Evolutionary conservation across 768 basidiomycete genomes (phyloP), one percentile per base, ranked within the genome.

Genomic region (Boletus rufocinnamomeus): DNA sequence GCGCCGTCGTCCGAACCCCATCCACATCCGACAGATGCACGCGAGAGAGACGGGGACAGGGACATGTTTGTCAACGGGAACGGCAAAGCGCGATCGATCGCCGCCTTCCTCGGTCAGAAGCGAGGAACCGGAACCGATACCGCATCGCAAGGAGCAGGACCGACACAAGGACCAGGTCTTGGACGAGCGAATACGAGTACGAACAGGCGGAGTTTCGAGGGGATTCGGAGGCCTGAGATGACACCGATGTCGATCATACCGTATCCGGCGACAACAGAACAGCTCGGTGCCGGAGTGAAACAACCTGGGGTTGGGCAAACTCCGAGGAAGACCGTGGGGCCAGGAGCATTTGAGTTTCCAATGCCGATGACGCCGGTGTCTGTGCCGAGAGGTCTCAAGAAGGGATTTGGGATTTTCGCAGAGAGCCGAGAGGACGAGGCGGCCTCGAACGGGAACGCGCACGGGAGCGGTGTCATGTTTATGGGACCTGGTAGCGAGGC

Each of bases 231-330:
- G 34, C 69, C 69, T 0, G 58, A 59, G 50, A 53, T 67, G 49
- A 45, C 50, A 10, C 67, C 67, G 2, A 59, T 71, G 23, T 68
- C 69, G 35, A 66, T 69, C 30, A 58, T 69, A 60, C 65, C 69
- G 1, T 61, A 69, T 23, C 69, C 62, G 8, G 5, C 28, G 44
- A 51, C 40, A 4, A 43, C 34, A 49, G 38, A 52, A 19, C 67
- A 62, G 6, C n/a, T 49, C 27, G 8, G 27, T 25, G 23, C 45
- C 2, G 64, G 58, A 40, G 28, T 16, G 21, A 59, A 43, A 52
- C 61, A 52, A 35, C 45, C 37, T 2, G 49, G 38, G 7, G 14
- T n/a, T 28, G 65, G 57, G 9, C 61, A 69, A 43, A 70, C 68
- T 1, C 68, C 65, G 8, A 63, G 58, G 48, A 69, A 61, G 54